phyloP scores from a whole-genome alignment of 345 rosid genomes.

The Mallotus nudiflorus region DNA sequence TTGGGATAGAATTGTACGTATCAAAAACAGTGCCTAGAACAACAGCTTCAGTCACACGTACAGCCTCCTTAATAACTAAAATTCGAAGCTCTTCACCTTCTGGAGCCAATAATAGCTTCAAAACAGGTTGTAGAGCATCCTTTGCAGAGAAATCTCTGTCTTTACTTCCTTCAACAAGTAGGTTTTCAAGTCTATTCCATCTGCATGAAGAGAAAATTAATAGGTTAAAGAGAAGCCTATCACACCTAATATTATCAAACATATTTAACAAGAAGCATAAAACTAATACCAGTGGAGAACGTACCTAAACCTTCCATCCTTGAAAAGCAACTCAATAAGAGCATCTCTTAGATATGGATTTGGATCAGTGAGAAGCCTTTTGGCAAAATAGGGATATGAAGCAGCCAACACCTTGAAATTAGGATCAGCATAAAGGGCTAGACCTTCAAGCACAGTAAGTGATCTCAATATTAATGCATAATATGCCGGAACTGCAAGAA shows the following conservation, averaged over 20 bases:
- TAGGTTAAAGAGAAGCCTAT: not conserved
- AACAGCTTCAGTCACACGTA: constrained; percentile 71
- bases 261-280: not conserved
- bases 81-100: constrained; percentile 78
- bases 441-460: constrained; percentile 93
- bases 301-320: constrained; percentile 90
- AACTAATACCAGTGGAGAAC: constrained; percentile 20
- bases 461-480: constrained; percentile 93
- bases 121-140: constrained; percentile 88
- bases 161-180: constrained; percentile 84
- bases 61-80: constrained; percentile 84
- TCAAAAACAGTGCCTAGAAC: constrained; percentile 60
- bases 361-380: constrained; percentile 96
- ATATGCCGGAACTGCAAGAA: constrained; percentile 82
- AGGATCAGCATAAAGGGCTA: constrained; percentile 91
- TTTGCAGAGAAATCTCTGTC: constrained; percentile 90
- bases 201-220: constrained; percentile 37
- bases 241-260: not conserved
- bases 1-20: constrained; percentile 65
- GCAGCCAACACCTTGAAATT: constrained; percentile 93
- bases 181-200: constrained; percentile 96
- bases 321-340: constrained; percentile 89
- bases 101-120: constrained; percentile 66
- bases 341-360: constrained; percentile 97
- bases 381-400: constrained; percentile 95